A percentile compares a stretch with the other conserved stretches of the same genome.
Conservation (phyloP, 1,284 basidiomycete genomes). For the Fomes fomentarius region DNA sequence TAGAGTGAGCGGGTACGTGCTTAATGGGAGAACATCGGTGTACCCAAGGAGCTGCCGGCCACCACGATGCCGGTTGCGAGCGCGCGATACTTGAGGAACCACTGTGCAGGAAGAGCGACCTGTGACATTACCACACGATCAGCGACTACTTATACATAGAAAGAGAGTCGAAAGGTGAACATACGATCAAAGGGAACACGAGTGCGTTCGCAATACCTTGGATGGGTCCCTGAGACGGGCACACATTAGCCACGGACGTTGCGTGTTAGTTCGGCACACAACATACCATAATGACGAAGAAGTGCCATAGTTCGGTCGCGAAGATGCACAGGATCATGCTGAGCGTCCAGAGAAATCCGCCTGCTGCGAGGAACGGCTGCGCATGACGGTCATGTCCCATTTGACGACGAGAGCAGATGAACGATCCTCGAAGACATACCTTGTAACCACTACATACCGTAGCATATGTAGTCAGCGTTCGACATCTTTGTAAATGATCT, state of each 20-base stretch:
- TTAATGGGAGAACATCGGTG: not conserved
- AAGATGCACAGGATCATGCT: constrained; percentile 24
- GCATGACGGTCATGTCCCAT: constrained; percentile 4
- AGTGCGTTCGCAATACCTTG: constrained; percentile 23
- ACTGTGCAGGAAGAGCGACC: constrained; percentile 26
- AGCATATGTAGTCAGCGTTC: constrained; percentile 1
- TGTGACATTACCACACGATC: not conserved
- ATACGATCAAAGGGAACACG: constrained; percentile 23
- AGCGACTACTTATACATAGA: not conserved
- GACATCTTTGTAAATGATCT: not conserved
- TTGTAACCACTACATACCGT: constrained; percentile 27
- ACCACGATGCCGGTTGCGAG: constrained; percentile 26
- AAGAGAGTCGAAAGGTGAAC: not conserved
- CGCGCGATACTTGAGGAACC: constrained; percentile 25
- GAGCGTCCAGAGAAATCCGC: constrained; percentile 21
- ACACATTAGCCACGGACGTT: not conserved
- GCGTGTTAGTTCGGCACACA: too few relatives aligned
- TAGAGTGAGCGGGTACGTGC: not conserved
- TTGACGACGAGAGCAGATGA: not conserved
- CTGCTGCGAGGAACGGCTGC: constrained; percentile 23
- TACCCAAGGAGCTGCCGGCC: constrained; percentile 24
- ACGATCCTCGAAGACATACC: constrained; percentile 2
- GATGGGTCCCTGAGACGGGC: constrained; percentile 12
- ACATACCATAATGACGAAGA: constrained; percentile 24
- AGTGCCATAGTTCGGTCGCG: constrained; percentile 27